Conservation (phyloP, 2,329 filamentous ascomycete species). For the Alternaria hordeiaustralica region DNA sequence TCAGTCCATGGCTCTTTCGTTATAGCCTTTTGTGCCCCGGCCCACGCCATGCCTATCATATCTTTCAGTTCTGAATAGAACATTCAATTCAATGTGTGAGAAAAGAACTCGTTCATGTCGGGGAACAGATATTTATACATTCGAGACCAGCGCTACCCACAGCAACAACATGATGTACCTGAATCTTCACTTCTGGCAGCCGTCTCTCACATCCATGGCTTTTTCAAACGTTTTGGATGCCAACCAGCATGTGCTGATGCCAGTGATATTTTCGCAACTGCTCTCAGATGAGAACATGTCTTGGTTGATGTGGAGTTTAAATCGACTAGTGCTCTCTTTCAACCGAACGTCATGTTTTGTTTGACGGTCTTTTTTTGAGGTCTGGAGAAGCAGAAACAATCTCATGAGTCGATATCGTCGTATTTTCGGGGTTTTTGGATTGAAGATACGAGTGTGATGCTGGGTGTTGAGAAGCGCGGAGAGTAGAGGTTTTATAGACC, state of each 20-base stretch:
- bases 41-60: neutral
- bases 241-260: neutral
- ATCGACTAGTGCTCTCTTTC: neutral
- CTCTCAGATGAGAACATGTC: neutral
- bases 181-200: neutral
- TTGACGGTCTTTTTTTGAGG: too few relatives aligned
- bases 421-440: neutral
- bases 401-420: too few relatives aligned
- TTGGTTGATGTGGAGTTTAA: neutral
- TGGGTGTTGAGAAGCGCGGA: neutral
- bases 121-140: neutral
- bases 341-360: too few relatives aligned
- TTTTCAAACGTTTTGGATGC: too few relatives aligned
- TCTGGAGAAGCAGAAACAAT: neutral
- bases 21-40: neutral
- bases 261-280: neutral
- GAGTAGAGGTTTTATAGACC: neutral
- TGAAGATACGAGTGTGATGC: neutral
- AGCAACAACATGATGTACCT: neutral
- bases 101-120: neutral
- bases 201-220: neutral
- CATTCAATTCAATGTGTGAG: neutral
- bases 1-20: neutral
- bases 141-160: neutral
- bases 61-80: neutral